These are phyloP conservation scores for Mucor sp. DNA, from an alignment of 371 early-diverging fungal genomes.

Conservation along the genomic window DNA sequence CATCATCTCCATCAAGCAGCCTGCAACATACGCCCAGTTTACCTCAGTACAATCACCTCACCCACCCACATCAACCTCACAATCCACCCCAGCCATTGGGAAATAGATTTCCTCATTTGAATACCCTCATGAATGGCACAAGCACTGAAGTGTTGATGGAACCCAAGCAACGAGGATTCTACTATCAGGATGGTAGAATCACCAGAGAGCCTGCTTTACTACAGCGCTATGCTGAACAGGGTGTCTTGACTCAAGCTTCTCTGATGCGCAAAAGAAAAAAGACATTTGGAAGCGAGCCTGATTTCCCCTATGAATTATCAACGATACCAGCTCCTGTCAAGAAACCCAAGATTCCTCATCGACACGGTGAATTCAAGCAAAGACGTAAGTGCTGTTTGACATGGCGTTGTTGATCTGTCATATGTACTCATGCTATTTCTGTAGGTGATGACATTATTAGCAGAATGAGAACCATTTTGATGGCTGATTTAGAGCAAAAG, in stretches of 20 bases:
- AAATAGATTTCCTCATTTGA: conserved; percentile 14
- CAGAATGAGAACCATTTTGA: conserved; percentile 40
- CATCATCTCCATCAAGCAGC: not conserved
- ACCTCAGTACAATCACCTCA: conserved; percentile 1
- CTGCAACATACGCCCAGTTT: not conserved
- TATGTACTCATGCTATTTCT: not conserved
- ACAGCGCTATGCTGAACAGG: conserved; percentile 51
- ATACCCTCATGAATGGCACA: conserved; percentile 15
- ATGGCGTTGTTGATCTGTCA: not conserved
- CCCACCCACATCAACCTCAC: not conserved
- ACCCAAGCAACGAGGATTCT: conserved; percentile 50
- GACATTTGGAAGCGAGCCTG: conserved; percentile 26
- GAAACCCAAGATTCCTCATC: conserved; percentile 52
- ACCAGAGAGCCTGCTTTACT: conserved; percentile 41
- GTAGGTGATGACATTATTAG: conserved; percentile 51
- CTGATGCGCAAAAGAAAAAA: conserved; percentile 48
- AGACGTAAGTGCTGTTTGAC: conserved; percentile 33
- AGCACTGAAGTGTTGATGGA: conserved; percentile 34
- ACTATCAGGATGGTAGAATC: conserved; percentile 49
- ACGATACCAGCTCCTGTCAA: conserved; percentile 31
- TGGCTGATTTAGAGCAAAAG: conserved; percentile 47
- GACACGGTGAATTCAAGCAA: conserved; percentile 51
- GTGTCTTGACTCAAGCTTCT: conserved; percentile 46
- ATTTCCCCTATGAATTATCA: conserved; percentile 23
- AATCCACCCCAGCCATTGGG: not conserved